Evolutionary conservation across 2,329 filamentous ascomycete genomes (phyloP).

Genomic region (Trichothecium roseum): DNA sequence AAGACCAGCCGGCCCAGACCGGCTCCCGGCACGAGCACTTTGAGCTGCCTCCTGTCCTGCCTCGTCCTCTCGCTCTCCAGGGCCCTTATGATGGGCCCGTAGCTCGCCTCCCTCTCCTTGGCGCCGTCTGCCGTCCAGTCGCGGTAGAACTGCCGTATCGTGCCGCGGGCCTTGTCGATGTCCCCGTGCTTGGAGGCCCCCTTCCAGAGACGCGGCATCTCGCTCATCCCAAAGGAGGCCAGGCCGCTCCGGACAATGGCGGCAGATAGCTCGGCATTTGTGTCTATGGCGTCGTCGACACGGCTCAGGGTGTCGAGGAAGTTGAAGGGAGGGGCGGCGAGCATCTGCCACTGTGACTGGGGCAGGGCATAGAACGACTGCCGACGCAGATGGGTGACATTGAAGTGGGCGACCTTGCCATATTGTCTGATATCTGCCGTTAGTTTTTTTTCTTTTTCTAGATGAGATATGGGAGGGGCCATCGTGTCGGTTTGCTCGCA

Average conservation of each 20-base stretch:
- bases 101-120: constrained; percentile 65
- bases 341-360: constrained; percentile 69
- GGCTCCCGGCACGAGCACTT: constrained; percentile 78
- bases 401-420: constrained; percentile 73
- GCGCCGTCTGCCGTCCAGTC: constrained; percentile 82
- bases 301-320: constrained; percentile 68
- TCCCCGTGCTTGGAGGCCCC: constrained; percentile 63
- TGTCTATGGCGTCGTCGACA: constrained; percentile 80
- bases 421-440: constrained; percentile 54
- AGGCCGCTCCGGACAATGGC: constrained; percentile 64
- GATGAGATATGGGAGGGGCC: too few species aligned
- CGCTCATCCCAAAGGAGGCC: constrained; percentile 51
- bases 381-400: constrained; percentile 80
- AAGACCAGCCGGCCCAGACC: constrained; percentile 84
- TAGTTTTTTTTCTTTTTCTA: too few species aligned
- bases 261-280: constrained; percentile 74
- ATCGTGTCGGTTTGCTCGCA: too few species aligned
- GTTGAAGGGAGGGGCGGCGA: constrained; percentile 73
- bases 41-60: constrained; percentile 32
- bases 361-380: constrained; percentile 91
- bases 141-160: constrained; percentile 84
- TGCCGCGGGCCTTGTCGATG: constrained; percentile 85
- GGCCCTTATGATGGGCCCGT: constrained; percentile 59
- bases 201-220: constrained; percentile 54
- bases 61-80: constrained; percentile 40